These are phyloP conservation scores for Orbilia javanica DNA, from an alignment of 2,329 filamentous ascomycete genomes.

Conservation along the genomic window DNA sequence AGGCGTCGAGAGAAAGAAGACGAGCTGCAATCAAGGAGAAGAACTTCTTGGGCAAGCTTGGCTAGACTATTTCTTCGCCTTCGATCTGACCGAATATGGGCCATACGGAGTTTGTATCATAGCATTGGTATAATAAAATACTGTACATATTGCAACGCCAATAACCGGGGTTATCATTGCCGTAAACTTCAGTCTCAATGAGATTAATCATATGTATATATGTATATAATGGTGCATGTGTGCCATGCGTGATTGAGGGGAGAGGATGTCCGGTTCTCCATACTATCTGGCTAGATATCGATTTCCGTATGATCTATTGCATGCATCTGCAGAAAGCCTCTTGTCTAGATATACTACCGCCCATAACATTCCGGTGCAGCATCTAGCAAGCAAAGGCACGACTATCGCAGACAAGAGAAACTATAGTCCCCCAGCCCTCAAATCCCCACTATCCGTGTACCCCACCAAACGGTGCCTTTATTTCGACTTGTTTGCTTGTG, in stretches of 20 bases:
- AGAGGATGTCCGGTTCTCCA: not conserved
- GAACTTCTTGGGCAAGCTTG: slow-evolving; percentile 75
- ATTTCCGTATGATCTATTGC: not conserved
- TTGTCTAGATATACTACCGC: not conserved
- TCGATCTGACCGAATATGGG: slow-evolving; percentile 64
- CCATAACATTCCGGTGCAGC: not conserved
- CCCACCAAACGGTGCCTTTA: slow-evolving; percentile 9
- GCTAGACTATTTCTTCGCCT: not conserved
- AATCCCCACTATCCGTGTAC: not conserved
- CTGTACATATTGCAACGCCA: slow-evolving; percentile 54
- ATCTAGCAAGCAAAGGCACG: not conserved
- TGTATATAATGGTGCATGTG: too few species aligned
- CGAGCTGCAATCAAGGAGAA: slow-evolving; percentile 83
- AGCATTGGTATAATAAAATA: slow-evolving; percentile 34
- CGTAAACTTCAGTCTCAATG: not conserved
- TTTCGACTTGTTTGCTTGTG: slow-evolving; percentile 56
- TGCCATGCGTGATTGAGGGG: not conserved
- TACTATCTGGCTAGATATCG: not conserved
- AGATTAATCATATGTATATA: slow-evolving; percentile 1
- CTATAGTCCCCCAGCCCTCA: not conserved
- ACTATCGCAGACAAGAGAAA: not conserved
- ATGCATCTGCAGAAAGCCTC: not conserved
- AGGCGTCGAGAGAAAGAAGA: slow-evolving; percentile 80
- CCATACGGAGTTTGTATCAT: slow-evolving; percentile 67
- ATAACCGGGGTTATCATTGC: slow-evolving; percentile 29